Evolutionary conservation across 75 land plant genomes (phyloP).

Genomic region (Pseudotsuga menziesii): DNA sequence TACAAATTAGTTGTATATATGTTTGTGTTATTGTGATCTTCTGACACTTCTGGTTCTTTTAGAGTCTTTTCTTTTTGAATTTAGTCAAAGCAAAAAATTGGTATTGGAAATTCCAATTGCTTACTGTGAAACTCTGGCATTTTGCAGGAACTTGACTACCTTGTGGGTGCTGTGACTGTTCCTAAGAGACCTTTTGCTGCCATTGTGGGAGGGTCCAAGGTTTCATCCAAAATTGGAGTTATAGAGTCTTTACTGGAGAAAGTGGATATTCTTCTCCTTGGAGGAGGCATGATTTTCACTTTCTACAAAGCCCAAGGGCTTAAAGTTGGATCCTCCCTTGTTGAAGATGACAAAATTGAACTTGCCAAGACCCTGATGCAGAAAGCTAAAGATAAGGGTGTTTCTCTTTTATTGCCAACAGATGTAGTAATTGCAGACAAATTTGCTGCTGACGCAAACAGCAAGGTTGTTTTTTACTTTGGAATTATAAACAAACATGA

Average conservation of each 20-base stretch:
- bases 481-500: background rate
- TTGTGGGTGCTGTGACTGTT: constrained; percentile 70
- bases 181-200: constrained; percentile 91
- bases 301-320: constrained; percentile 74
- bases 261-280: constrained; percentile 46
- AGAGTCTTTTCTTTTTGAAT: background rate
- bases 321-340: constrained; percentile 62
- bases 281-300: constrained; percentile 79
- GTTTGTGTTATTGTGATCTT: background rate
- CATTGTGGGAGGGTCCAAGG: constrained; percentile 88
- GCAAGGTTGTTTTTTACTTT: constrained; percentile 38
- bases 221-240: constrained; percentile 87
- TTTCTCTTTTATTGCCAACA: constrained; percentile 54
- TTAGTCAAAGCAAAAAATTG: background rate
- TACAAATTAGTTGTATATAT: background rate
- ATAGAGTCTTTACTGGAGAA: constrained; percentile 81
- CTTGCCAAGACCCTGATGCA: constrained; percentile 53
- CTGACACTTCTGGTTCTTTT: background rate
- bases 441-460: constrained; percentile 71
- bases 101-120: background rate
- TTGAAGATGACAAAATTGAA: constrained; percentile 73
- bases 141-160: constrained; percentile 71
- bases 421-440: constrained; percentile 73
- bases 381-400: constrained; percentile 62
- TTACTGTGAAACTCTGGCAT: background rate